Evolutionary conservation across 208 protist genomes (phyloP).

Genomic region (Leishmania arabica): DNA sequence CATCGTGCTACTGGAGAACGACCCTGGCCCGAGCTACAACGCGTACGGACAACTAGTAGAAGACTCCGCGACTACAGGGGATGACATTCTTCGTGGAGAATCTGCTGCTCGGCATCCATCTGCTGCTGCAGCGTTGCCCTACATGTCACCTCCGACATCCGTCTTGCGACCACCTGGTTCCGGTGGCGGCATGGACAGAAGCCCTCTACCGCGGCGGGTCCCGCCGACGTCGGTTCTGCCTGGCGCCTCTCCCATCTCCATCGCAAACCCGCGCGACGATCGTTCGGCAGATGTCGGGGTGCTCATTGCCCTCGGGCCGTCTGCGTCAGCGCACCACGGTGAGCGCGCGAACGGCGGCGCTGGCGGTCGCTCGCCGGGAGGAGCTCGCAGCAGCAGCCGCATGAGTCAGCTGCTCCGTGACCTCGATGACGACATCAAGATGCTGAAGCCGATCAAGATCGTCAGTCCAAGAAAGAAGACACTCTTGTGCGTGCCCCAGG

Average conservation of each 20-base stretch:
- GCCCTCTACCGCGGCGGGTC: slow-evolving; percentile 4
- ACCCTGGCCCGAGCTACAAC: slow-evolving; percentile 63
- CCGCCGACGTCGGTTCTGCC: neutral
- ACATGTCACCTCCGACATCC: slow-evolving; percentile 3
- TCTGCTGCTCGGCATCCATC: neutral
- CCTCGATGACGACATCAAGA: slow-evolving; percentile 82
- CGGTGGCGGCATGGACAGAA: neutral
- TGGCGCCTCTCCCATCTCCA: neutral
- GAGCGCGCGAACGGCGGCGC: neutral
- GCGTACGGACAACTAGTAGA: neutral
- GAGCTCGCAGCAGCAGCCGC: slow-evolving; percentile 35
- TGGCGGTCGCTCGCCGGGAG: neutral
- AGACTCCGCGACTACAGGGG: neutral
- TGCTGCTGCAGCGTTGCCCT: slow-evolving; percentile 1
- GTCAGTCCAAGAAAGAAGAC: slow-evolving; percentile 71
- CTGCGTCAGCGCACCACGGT: slow-evolving; percentile 3
- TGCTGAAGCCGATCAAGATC: slow-evolving; percentile 77
- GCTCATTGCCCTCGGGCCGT: neutral
- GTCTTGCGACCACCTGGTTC: neutral
- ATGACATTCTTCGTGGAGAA: slow-evolving; percentile 1
- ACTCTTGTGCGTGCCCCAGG: slow-evolving; percentile 64
- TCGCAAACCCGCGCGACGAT: neutral
- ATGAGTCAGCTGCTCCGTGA: slow-evolving; percentile 81
- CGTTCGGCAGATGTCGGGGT: neutral
- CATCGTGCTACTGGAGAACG: slow-evolving; percentile 69